Conservation (phyloP, 23 red algal species). For the Gracilariopsis chorda region DNA sequence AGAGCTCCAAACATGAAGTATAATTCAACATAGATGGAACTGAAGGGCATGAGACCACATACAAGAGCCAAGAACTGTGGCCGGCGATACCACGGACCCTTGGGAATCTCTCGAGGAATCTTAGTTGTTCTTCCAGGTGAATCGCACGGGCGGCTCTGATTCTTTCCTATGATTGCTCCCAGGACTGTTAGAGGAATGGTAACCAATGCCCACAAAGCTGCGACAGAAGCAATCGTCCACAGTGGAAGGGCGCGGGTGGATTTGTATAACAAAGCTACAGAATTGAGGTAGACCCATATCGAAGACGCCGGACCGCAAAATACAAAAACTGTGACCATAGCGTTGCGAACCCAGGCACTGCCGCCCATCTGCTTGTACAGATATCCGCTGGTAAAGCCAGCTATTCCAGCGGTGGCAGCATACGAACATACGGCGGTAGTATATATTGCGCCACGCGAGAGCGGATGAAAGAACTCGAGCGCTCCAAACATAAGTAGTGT, state of each 20-base stretch:
- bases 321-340: conserved; percentile 52
- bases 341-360: conserved; percentile 59
- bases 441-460: conserved; percentile 38
- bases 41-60: conserved; percentile 72
- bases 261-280: conserved; percentile 48
- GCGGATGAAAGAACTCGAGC: conserved; percentile 61
- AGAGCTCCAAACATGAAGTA: conserved; percentile 61
- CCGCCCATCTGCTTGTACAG: conserved; percentile 77
- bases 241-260: conserved; percentile 46
- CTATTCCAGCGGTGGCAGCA: conserved; percentile 43
- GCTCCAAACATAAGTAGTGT: conserved; percentile 59
- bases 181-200: conserved; percentile 64
- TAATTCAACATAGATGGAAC: conserved; percentile 63
- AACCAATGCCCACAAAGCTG: conserved; percentile 53
- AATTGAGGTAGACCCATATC: conserved; percentile 51
- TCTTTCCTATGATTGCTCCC: conserved; percentile 64
- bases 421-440: conserved; percentile 43
- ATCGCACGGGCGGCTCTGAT: conserved; percentile 50
- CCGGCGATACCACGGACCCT: conserved; percentile 38
- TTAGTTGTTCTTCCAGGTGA: conserved; percentile 45
- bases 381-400: conserved; percentile 53
- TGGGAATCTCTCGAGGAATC: conserved; percentile 60
- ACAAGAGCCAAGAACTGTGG: conserved; percentile 34
- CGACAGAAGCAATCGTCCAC: conserved; percentile 54
- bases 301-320: conserved; percentile 41